Conservation (phyloP, 345 rosid species). For the Passiflora organensis region DNA sequence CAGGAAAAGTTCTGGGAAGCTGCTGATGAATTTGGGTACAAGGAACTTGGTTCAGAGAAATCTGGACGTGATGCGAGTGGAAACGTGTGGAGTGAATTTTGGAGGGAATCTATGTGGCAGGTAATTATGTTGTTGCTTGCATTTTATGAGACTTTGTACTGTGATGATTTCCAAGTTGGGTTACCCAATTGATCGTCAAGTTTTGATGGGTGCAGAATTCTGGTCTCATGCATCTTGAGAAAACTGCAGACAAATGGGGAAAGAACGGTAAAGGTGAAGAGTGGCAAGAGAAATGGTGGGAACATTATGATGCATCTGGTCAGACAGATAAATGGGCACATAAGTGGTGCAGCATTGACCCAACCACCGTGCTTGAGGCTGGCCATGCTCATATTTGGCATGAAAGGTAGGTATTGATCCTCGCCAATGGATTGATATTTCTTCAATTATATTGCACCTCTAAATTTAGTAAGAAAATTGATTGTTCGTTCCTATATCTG, state of each 20-base stretch:
- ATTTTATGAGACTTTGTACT: not conserved
- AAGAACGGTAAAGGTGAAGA: slow-evolving; percentile 78
- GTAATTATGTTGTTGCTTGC: slow-evolving; percentile 20
- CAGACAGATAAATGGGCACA: slow-evolving; percentile 93
- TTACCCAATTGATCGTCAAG: not conserved
- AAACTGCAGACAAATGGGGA: slow-evolving; percentile 97
- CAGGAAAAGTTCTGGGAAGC: slow-evolving; percentile 99
- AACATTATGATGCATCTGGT: slow-evolving; percentile 79
- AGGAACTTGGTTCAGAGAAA: slow-evolving; percentile 97
- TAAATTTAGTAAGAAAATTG: too few relatives aligned
- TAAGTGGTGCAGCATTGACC: slow-evolving; percentile 95
- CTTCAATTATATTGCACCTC: too few relatives aligned
- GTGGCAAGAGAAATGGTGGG: slow-evolving; percentile 97
- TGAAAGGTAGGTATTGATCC: slow-evolving; percentile 79
- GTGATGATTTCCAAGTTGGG: not conserved
- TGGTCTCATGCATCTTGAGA: slow-evolving; percentile 77
- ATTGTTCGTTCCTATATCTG: too few relatives aligned
- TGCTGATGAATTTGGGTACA: slow-evolving; percentile 76
- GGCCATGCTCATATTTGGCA: slow-evolving; percentile 99
- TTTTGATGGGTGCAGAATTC: slow-evolving; percentile 37
- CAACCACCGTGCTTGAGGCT: slow-evolving; percentile 59
- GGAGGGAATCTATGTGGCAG: slow-evolving; percentile 92
- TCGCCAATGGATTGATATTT: not conserved
- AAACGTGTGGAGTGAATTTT: slow-evolving; percentile 81
- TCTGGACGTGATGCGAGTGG: slow-evolving; percentile 83